phyloP scores from a whole-genome alignment of 2,329 filamentous ascomycete genomes.

The Aureobasidium lini region DNA sequence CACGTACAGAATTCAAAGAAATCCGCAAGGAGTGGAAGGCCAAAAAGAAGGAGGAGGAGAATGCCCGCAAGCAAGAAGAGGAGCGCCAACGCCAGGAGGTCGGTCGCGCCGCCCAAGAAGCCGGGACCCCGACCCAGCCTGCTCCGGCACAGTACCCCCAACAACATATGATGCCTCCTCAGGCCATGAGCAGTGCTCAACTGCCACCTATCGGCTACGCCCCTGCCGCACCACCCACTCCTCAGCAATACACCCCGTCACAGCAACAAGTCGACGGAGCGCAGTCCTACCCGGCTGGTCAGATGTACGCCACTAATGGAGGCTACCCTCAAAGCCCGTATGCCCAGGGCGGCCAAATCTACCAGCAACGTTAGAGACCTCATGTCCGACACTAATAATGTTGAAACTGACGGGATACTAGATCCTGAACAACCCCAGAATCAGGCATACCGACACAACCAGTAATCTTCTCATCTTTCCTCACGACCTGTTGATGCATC shows the following conservation, averaged over 20 bases:
- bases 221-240: conserved; percentile 36
- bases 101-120: conserved; percentile 46
- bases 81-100: conserved; percentile 68
- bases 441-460: conserved; percentile 18
- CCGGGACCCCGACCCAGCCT: conserved; percentile 43
- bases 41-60: conserved; percentile 97
- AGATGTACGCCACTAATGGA: conserved; percentile 34
- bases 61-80: conserved; percentile 79
- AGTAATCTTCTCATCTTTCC: conserved; percentile 10
- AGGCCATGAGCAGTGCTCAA: conserved; percentile 39
- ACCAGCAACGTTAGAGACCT: conserved; percentile 31
- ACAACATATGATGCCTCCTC: conserved; percentile 37
- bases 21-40: conserved; percentile 99
- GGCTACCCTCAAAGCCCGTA: conserved; percentile 47
- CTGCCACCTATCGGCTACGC: conserved; percentile 46
- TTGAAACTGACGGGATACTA: conserved; percentile 4
- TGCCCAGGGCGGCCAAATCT: conserved; percentile 40
- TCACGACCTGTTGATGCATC: background rate
- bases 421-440: conserved; percentile 18
- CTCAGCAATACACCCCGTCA: conserved; percentile 40
- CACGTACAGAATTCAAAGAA: conserved; percentile 82
- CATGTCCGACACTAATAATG: background rate
- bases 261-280: conserved; percentile 42
- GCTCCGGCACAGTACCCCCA: conserved; percentile 39
- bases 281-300: conserved; percentile 38